Evolutionary conservation across 805 yeast species (phyloP), one percentile per base, ranked within the genome.

Genomic region (Myxozyma vanderwaltii): DNA sequence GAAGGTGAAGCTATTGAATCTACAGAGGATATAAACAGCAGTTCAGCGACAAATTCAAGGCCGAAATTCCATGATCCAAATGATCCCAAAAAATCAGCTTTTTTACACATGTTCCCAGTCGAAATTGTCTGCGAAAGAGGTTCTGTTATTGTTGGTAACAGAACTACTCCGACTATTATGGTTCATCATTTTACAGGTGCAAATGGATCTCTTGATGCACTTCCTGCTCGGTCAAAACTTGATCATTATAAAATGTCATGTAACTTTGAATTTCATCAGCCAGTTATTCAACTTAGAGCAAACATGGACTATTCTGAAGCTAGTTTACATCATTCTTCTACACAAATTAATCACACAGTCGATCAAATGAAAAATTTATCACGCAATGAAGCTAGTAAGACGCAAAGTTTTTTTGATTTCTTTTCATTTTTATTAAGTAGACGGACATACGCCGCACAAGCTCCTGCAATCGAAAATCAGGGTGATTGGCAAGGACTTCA

Each of bases 121-220:
- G 81, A 82, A 13, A 50, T 89, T 1, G 72, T 75, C 6, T 76
- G 89, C 12, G 80, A 77, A 46, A 86, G 82, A 56, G 90, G 92
- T 1, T 86, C 96, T 0, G 50, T 89, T 27, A 86, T 89, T 1
- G 68, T 90, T 21, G 99, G 99, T 7, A 92, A 91, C 71, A 78
- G 80, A 59, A 79, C 82, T 15, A 90, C 97, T 0, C 86, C 94
- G 1, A 82, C 91, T 0, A 74, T 94, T 10, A 63, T 88, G 45
- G 84, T 90, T 2, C 76, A 81, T 3, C 84, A 90, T 7, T 86
- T 79, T 67, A 76, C 80, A 4, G 70, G 77, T 1, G 83, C 83
- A 1, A 73, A 74, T 13, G 91, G 90, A 0, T 56, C 77, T 0
- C 59, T 86, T 1, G 97, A 91, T 71, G 76, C 77, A 2, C 74